phyloP scores from a whole-genome alignment of 129 eudicot species.

The Flaveria brownii region DNA sequence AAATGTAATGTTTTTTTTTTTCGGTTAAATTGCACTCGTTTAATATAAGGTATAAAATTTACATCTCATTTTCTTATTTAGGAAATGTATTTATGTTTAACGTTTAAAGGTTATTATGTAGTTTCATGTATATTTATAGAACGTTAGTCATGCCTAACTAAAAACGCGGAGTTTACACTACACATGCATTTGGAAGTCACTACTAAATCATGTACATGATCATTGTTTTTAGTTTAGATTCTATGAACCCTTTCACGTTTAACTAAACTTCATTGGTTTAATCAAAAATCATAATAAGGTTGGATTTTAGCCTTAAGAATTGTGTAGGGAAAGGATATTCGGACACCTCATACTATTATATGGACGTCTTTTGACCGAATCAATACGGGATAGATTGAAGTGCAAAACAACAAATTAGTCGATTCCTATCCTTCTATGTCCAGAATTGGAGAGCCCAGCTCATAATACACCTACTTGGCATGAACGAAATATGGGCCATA shows the following conservation, averaged over 20 bases:
- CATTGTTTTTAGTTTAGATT: background rate
- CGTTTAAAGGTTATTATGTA: background rate
- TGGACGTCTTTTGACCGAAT: no score
- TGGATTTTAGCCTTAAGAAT: no score
- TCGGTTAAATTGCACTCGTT: background rate
- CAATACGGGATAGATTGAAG: no score
- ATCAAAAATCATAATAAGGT: no score
- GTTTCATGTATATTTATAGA: background rate
- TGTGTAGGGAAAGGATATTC: no score
- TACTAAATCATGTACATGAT: conserved; percentile 13
- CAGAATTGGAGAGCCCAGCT: no score
- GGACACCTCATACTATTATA: no score
- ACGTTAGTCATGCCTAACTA: background rate
- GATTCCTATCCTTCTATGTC: no score
- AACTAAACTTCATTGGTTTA: background rate
- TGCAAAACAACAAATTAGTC: no score
- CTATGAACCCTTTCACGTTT: background rate
- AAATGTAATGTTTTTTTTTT: background rate
- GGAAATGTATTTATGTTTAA: background rate
- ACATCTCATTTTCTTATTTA: background rate
- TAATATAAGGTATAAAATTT: background rate
- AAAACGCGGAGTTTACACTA: conserved; percentile 20
- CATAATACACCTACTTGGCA: no score
- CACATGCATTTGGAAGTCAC: conserved; percentile 19
- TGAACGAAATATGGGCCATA: no score